Conservation (phyloP, 1,284 basidiomycete species). For the Apiotrichum brassicae region DNA sequence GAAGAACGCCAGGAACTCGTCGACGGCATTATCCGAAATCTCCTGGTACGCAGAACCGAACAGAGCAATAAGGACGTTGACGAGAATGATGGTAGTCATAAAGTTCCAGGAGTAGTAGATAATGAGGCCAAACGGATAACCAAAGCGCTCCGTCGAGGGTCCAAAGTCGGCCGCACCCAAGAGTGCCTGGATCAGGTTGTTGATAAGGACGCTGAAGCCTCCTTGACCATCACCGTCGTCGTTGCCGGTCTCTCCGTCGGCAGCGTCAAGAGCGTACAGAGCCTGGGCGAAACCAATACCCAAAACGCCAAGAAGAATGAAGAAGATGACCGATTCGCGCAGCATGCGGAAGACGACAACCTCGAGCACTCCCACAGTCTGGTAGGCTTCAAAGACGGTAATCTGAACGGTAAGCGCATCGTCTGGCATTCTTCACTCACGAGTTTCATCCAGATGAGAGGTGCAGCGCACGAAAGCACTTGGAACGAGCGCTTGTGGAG, state of each 20-base stretch:
- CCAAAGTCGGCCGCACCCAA: conserved; percentile 75
- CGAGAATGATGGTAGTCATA: conserved; percentile 73
- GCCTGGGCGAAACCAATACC: conserved; percentile 69
- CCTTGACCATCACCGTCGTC: conserved; percentile 50
- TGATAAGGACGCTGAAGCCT: conserved; percentile 56
- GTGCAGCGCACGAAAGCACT: conserved; percentile 74
- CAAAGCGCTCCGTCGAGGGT: conserved; percentile 52
- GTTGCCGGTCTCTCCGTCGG: conserved; percentile 60
- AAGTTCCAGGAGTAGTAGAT: conserved; percentile 89
- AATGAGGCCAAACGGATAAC: conserved; percentile 58
- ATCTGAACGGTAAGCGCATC: conserved; percentile 9
- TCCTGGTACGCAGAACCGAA: conserved; percentile 86
- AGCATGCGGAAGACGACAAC: conserved; percentile 60
- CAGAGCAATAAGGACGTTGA: conserved; percentile 91
- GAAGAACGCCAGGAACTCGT: conserved; percentile 68
- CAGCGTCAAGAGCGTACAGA: conserved; percentile 81
- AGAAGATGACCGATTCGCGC: conserved; percentile 87
- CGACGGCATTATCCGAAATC: conserved; percentile 51
- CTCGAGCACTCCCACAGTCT: conserved; percentile 51
- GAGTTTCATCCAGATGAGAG: conserved; percentile 83
- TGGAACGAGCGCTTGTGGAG: conserved; percentile 72
- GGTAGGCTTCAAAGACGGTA: conserved; percentile 54
- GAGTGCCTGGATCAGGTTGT: conserved; percentile 72
- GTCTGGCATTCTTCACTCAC: conserved; percentile 50
- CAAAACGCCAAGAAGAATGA: conserved; percentile 71